Conservation (phyloP, 1,284 basidiomycete genomes). For the Bondarzewia mesenterica region DNA sequence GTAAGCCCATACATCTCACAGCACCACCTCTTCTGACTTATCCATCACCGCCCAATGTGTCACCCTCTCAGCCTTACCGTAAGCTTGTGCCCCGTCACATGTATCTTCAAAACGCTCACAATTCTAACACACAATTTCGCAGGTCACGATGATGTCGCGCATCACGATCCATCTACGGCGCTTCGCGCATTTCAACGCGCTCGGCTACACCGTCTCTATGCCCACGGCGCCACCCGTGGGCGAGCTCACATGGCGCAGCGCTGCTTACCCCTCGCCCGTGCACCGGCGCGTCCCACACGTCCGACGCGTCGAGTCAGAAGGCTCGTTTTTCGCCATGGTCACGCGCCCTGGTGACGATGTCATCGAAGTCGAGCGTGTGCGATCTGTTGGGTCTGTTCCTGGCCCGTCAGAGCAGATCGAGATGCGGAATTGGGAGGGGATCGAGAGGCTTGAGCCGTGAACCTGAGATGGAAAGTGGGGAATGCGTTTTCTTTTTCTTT, state of each 20-base stretch:
- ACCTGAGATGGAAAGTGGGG: background rate
- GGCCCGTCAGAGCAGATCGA: background rate
- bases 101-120: no score
- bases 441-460: background rate
- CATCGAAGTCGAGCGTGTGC: background rate
- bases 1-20: slow-evolving; percentile 30
- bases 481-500: no score
- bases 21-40: background rate
- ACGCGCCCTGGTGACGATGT: background rate
- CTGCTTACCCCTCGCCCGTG: background rate
- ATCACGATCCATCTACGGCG: slow-evolving; percentile 38
- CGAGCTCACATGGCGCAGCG: background rate
- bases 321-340: slow-evolving; percentile 4
- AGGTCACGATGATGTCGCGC: slow-evolving; percentile 47
- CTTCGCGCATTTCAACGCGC: background rate
- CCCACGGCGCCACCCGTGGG: background rate
- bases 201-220: background rate
- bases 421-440: background rate
- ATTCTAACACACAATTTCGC: slow-evolving; percentile 6
- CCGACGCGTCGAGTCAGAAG: background rate
- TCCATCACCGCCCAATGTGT: background rate
- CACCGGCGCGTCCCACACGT: background rate
- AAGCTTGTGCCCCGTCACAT: slow-evolving; percentile 10
- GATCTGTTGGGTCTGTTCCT: background rate
- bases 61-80: slow-evolving; percentile 15